Base-by-base conservation (phyloP, 306 rosid species). In the Fragaria ananassa region DNA sequence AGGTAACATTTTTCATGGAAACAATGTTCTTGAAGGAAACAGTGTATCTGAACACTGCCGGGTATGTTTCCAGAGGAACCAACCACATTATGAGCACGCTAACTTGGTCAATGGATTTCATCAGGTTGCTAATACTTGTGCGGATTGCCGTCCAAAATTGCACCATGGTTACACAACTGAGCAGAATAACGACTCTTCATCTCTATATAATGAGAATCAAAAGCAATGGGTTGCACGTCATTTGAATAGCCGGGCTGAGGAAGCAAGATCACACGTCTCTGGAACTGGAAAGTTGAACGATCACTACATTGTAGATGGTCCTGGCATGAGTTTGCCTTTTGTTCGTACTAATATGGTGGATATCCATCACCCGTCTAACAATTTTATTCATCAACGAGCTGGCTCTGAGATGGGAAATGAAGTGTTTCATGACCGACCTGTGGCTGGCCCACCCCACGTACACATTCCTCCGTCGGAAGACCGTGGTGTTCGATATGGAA, bases 31-130 rank as follows among this genome's bases (percentile, higher is more conserved):
- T 27, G 99, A 96, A 79, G 99, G 94, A 74, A 92, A 79, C 76
- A 85, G 79, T 83, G 81, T 89, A 58, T 88, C 91, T 73, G 99
- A 96, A 80, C 89, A 88, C 39, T 89, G 96, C 71, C 88, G 88
- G 41, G 78, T 84, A 85, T 72, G 76, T 87, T 96, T 88, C 76
- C 99, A 82, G 18, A 86, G 98, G 84, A 80, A 88, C 75, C 95
- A 84, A 64, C 84, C 93, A 3, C 87, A 78, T 73, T 18, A 86
- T 71, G 97, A 95, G 83, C 96, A 89, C 63, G 80, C 87, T 51
- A 87, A 35, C 79, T 63, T 81, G 67, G 72, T 71, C 56, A 93
- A 86, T 83, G 98, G 98, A 70, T 86, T 79, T 78, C 87, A 86
- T 39, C 89, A 61, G 0, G 86, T 73, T 62, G 72, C 80, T 74